Evolutionary conservation across 257 asterid genomes (phyloP), one percentile per base, ranked within the genome.

Genomic region (Primulina huaijiensis): DNA sequence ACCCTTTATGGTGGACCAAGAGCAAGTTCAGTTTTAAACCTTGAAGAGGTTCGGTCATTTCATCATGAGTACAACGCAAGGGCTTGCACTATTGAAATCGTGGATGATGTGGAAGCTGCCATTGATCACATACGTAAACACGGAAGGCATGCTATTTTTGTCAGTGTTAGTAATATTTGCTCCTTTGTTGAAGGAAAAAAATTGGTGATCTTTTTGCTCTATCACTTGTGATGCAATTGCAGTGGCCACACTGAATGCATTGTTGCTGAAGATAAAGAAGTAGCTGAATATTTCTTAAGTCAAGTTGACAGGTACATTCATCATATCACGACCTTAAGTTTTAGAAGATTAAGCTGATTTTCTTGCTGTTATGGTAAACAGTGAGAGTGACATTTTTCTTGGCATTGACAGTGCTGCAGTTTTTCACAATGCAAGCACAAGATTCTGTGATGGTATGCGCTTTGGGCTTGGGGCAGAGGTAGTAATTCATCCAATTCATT

Each of bases 401-500:
- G 40, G 43, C 64, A 61, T 61, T 57, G 30, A 66, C 84, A 88
- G 95, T 74, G 95, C 95, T 27, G 95, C 95, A 14, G 89, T 83
- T 53, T 83, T 88, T 72, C 91, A 83, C 75, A 85, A 88, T 55
- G 87, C 91, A 35, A 88, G 95, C 79, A 88, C 95, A 23, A 79
- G 95, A 62, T 88, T 88, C 75, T 85, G 91, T 53, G 95, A 88
- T 71, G 95, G 95, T 37, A 82, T 80, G 70, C 91, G 95, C 11
- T 88, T 88, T 68, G 95, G 95, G 59, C 89, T 88, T n/a, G 95
- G 95, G 9, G 95, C 95, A 33, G 95, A 88, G 85, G 85, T 81
- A 35, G 43, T 35, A 43, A 43, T 43, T 43, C 53, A 43, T 43
- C 30, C 29, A 27, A 1, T 43, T 21, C 23, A 21, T 21, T 43